These are phyloP conservation scores for Cordyceps fumosorosea DNA, from an alignment of 2,329 filamentous ascomycete species.

Conservation along the genomic window DNA sequence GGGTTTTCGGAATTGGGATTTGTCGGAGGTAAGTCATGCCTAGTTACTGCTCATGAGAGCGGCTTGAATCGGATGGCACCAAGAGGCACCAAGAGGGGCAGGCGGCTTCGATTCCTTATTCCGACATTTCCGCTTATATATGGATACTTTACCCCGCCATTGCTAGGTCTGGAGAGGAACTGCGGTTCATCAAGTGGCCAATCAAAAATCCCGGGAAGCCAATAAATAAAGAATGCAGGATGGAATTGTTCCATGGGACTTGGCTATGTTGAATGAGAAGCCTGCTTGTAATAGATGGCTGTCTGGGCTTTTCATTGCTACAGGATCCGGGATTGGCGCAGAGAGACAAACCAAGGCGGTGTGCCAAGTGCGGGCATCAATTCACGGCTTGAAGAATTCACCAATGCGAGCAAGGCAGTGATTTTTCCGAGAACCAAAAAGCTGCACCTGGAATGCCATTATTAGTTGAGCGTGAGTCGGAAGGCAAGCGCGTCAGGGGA, in stretches of 20 bases:
- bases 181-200: too few species aligned
- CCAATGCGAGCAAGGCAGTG: too few species aligned
- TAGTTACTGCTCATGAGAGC: not conserved
- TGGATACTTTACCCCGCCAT: not conserved
- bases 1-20: not conserved
- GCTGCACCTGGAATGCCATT: not conserved
- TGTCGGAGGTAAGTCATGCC: not conserved
- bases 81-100: not conserved
- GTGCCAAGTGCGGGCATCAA: too few species aligned
- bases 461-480: not conserved
- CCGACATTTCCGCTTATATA: not conserved
- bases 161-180: not conserved
- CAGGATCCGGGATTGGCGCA: too few species aligned
- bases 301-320: not conserved
- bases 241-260: too few species aligned
- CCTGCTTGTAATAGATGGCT: not conserved
- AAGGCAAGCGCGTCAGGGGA: not conserved
- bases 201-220: not conserved
- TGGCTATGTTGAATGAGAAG: not conserved
- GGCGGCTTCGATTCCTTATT: not conserved
- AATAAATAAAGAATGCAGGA: not conserved
- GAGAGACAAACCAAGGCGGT: too few species aligned
- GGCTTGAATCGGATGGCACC: conserved; percentile 2
- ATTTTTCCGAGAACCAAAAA: too few species aligned
- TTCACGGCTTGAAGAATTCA: too few species aligned